Evolutionary conservation across 371 early-diverging fungal species (phyloP).

Genomic region (Rhizopus delemar): DNA sequence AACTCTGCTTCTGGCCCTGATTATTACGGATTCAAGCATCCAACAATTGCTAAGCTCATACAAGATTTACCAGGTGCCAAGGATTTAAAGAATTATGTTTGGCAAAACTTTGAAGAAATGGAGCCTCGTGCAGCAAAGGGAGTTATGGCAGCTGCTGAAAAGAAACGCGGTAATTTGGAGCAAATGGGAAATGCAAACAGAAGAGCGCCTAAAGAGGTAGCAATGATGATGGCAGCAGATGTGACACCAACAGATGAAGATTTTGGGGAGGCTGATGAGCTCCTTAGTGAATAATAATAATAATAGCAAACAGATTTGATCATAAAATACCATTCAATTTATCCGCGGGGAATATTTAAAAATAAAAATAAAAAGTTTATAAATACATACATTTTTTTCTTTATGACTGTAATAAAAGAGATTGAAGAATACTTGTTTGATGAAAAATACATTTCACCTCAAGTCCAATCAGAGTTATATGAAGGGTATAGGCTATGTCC

Average conservation of each 20-base stretch:
- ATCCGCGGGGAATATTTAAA: background rate
- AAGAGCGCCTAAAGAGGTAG: constrained; percentile 26
- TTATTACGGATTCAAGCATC: constrained; percentile 88
- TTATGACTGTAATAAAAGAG: constrained; percentile 6
- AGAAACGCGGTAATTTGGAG: constrained; percentile 53
- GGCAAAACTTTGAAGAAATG: constrained; percentile 70
- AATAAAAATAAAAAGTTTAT: background rate
- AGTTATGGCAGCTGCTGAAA: constrained; percentile 54
- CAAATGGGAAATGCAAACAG: constrained; percentile 54
- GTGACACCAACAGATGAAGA: constrained; percentile 3
- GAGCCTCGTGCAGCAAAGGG: constrained; percentile 52
- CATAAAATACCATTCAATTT: background rate
- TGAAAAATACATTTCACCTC: constrained; percentile 67
- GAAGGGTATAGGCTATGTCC: constrained; percentile 82
- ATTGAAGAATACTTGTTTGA: constrained; percentile 66
- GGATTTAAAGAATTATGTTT: constrained; percentile 70
- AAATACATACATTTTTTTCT: constrained; percentile 1
- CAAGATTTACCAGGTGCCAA: constrained; percentile 83
- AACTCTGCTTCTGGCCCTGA: constrained; percentile 90
- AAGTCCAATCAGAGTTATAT: constrained; percentile 73
- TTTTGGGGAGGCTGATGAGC: constrained; percentile 1
- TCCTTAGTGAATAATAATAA: constrained; percentile 10
- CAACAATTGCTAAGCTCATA: constrained; percentile 84
- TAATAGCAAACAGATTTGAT: background rate
- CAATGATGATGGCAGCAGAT: background rate